Conservation (phyloP, 148 eudicot genomes). For the Amaranthus palmeri region DNA sequence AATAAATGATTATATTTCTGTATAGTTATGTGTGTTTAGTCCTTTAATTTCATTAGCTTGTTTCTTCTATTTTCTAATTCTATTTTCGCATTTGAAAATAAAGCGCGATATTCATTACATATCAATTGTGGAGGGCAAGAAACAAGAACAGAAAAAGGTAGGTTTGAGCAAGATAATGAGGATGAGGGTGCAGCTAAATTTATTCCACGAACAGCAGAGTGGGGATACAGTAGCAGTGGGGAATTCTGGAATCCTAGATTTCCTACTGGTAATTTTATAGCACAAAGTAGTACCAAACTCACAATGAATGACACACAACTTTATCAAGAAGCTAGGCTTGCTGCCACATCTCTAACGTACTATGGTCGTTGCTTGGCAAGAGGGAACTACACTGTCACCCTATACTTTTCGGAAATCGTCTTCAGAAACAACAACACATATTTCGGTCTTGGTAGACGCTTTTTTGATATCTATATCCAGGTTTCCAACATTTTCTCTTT, state of each 20-base stretch:
- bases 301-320: slow-evolving; percentile 27
- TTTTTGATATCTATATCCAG: slow-evolving; percentile 64
- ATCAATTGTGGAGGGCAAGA: slow-evolving; percentile 52
- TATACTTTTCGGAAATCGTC: slow-evolving; percentile 56
- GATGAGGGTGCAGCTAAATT: slow-evolving; percentile 34
- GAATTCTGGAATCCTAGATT: slow-evolving; percentile 21
- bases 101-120: slow-evolving; percentile 41
- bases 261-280: slow-evolving; percentile 11
- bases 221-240: slow-evolving; percentile 61
- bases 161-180: slow-evolving; percentile 36
- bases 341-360: slow-evolving; percentile 58
- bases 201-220: slow-evolving; percentile 15
- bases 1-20: background rate
- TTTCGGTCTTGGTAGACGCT: slow-evolving; percentile 53
- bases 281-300: slow-evolving; percentile 24
- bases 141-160: slow-evolving; percentile 26
- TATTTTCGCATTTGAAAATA: slow-evolving; percentile 14
- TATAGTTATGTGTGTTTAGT: too few relatives aligned
- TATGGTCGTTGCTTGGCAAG: slow-evolving; percentile 55
- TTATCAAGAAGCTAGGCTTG: slow-evolving; percentile 42
- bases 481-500: slow-evolving; percentile 12
- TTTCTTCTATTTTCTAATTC: background rate
- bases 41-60: background rate
- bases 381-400: slow-evolving; percentile 53
- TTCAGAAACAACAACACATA: slow-evolving; percentile 32